Conservation (phyloP, 805 yeast species). For the Kodamaea leandrae region DNA sequence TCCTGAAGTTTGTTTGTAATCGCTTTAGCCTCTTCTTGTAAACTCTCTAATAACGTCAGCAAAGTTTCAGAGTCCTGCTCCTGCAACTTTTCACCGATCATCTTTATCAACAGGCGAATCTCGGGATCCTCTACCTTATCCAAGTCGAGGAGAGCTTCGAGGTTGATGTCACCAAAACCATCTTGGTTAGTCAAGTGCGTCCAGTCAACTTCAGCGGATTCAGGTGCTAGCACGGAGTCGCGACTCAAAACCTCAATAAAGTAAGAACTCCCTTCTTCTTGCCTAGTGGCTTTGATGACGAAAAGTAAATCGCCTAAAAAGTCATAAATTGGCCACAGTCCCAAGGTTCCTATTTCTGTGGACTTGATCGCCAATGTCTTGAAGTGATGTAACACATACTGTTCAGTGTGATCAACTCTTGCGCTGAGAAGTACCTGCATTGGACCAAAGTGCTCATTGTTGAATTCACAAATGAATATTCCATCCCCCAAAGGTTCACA, state of each 20-base stretch:
- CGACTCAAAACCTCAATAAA: background rate
- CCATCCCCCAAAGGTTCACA: conserved; percentile 2
- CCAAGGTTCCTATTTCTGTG: background rate
- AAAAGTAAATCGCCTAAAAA: background rate
- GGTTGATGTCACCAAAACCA: no score
- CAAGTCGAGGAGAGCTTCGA: no score
- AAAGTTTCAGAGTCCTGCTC: conserved; percentile 2
- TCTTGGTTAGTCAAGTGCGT: no score
- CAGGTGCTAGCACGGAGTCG: no score
- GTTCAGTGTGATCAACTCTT: background rate
- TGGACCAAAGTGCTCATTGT: background rate
- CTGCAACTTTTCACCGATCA: conserved; percentile 1
- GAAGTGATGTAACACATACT: background rate
- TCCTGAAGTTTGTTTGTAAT: no score
- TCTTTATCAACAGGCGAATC: background rate
- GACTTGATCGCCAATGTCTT: background rate
- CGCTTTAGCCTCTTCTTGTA: background rate
- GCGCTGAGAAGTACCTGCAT: background rate
- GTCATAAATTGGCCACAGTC: background rate
- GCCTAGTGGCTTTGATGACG: background rate
- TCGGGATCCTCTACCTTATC: background rate
- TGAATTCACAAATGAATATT: background rate
- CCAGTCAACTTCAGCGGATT: no score
- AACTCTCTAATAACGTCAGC: conserved; percentile 1
- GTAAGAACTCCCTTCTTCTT: background rate